Base-by-base conservation (phyloP, 495 filamentous ascomycete genomes). In the Cercophora scortea region DNA sequence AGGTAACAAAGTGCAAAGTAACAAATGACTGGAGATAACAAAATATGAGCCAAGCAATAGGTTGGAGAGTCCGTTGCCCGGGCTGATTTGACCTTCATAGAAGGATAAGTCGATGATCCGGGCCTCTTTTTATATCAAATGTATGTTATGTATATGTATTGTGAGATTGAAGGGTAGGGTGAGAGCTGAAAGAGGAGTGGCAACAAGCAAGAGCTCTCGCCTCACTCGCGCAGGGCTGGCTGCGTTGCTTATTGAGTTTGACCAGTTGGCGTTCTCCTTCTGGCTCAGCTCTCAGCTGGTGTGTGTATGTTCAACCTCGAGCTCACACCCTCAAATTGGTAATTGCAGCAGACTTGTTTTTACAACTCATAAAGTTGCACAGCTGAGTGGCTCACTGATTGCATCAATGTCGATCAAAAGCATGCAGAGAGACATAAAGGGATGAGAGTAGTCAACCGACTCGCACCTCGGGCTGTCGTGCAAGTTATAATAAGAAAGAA, bases 171-270 rank as follows among this genome's bases (percentile, higher is more conserved):
- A 13, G 12, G 33, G 34, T 49, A 19, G 12, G 48, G 42, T 35
- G 12, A 32, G 44, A 56, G 54, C 54, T 57, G 50, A 50, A 25
- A 13, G 41, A 45, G 12, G 48, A 47, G 49, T 43, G 52, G 51
- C 48, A 41, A 58, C 18, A 25, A 25, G 25, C 5, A 25, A 25
- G 25, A 19, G 16, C 1, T 40, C 45, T 36, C 53, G 57, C 57
- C 57, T 55, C 50, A 53, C 46, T 33, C 16, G 42, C 46, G 53
- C 57, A 55, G 57, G 48, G 35, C 48, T 39, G 16, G 18, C 48
- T 39, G 16, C 10, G 16, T 13, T 17, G 48, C 44, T 42, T 50
- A 42, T 19, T 10, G 48, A 33, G 36, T 11, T 25, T 50, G 48
- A 34, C 19, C 39, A 11, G 19, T 32, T 15, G 25, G 25, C 35